Evolutionary conservation across 805 yeast species (phyloP).

Genomic region (Nadsonia fulvescens): DNA sequence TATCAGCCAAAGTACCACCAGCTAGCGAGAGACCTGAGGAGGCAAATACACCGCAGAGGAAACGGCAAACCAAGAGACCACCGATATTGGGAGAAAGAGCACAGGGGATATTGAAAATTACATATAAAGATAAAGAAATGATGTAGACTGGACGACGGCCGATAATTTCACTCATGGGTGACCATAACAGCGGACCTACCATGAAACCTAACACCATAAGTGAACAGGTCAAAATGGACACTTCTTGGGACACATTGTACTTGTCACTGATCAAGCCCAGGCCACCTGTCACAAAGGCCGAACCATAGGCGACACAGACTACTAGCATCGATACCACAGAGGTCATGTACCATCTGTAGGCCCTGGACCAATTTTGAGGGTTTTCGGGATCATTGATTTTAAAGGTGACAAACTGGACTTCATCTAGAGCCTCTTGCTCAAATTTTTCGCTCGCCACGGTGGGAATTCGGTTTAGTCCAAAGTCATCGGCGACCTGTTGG

Average conservation of each 20-base stretch:
- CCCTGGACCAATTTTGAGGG: constrained; percentile 67
- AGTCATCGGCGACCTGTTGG: constrained; percentile 18
- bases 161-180: constrained; percentile 70
- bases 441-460: constrained; percentile 1
- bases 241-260: constrained; percentile 58
- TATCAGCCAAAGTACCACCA: constrained; percentile 83
- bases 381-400: constrained; percentile 65
- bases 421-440: constrained; percentile 1
- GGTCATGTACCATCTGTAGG: constrained; percentile 29
- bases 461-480: constrained; percentile 34
- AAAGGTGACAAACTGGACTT: constrained; percentile 68
- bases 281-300: constrained; percentile 81
- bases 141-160: constrained; percentile 78
- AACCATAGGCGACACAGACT: constrained; percentile 82
- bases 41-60: constrained; percentile 73
- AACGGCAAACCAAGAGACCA: constrained; percentile 63
- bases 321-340: constrained; percentile 51
- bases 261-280: constrained; percentile 46
- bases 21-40: constrained; percentile 72
- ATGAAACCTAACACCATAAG: constrained; percentile 81
- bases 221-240: constrained; percentile 63
- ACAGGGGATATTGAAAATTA: constrained; percentile 71
- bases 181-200: constrained; percentile 77
- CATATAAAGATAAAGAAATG: constrained; percentile 55
- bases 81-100: constrained; percentile 74